These are phyloP conservation scores for Neurospora tetraspora DNA, from an alignment of 495 filamentous ascomycete genomes.

Conservation along the genomic window DNA sequence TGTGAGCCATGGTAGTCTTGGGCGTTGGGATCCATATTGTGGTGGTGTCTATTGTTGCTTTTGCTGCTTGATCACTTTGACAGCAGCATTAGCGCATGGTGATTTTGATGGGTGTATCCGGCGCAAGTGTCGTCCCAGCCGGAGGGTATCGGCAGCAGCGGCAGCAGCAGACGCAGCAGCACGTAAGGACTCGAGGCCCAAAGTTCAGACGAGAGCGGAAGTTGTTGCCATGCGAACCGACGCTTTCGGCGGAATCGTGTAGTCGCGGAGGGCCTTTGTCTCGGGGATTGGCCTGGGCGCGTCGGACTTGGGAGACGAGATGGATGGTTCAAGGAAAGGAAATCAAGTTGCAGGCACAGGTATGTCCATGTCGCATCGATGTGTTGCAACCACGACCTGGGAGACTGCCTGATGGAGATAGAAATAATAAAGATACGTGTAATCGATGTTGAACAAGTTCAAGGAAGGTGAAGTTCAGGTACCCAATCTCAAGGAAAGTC, in stretches of 20 bases:
- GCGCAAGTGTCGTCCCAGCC: not conserved
- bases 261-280: not conserved
- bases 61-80: slow-evolving; percentile 11
- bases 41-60: slow-evolving; percentile 20
- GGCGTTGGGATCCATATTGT: slow-evolving; percentile 2
- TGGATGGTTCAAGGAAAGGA: not conserved
- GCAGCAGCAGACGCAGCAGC: not conserved
- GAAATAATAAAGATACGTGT: not conserved
- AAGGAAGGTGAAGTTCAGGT: not conserved
- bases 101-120: not conserved
- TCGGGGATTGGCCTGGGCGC: not conserved
- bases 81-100: not conserved
- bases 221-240: not conserved
- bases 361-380: not conserved
- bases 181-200: not conserved
- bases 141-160: not conserved
- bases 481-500: not conserved
- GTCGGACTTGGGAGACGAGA: not conserved
- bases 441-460: not conserved
- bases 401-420: not conserved
- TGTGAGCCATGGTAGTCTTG: not conserved
- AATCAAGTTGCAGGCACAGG: not conserved
- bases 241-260: not conserved
- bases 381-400: not conserved
- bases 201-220: not conserved